phyloP scores from a whole-genome alignment of 345 rosid genomes.

The Eucalyptus albens region DNA sequence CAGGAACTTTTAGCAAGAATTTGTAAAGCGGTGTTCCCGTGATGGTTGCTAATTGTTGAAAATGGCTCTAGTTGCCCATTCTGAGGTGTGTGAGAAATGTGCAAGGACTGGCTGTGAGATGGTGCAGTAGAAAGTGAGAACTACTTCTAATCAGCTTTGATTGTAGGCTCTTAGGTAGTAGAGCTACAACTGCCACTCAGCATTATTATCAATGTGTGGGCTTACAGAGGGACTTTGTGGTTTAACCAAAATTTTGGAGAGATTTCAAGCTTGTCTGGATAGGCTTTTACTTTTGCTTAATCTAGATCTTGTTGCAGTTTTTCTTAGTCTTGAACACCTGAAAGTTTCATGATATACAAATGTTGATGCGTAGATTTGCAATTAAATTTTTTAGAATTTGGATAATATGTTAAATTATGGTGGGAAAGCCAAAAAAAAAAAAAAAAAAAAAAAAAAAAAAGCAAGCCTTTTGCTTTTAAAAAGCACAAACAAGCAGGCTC shows the following conservation, averaged over 20 bases:
- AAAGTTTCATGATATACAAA: neutral
- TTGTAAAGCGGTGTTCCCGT: neutral
- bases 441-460: neutral
- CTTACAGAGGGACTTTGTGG: neutral
- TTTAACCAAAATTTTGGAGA: neutral
- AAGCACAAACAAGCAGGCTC: neutral
- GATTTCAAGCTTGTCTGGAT: neutral
- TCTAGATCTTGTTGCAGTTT: neutral
- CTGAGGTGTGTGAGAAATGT: neutral
- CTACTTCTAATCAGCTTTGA: neutral
- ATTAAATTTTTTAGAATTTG: neutral
- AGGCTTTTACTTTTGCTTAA: neutral
- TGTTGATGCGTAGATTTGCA: neutral
- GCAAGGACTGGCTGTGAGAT: neutral
- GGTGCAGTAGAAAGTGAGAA: neutral
- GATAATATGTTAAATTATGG: neutral
- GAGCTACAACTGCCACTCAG: neutral
- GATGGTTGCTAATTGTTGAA: neutral
- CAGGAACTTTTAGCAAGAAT: neutral
- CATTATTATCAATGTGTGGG: neutral
- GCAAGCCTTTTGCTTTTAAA: neutral
- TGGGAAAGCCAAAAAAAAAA: neutral
- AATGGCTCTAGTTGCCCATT: neutral
- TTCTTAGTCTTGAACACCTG: neutral
- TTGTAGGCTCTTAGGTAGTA: neutral